phyloP scores from a whole-genome alignment of 2,329 filamentous ascomycete species.

The Hypoxylon sp. region DNA sequence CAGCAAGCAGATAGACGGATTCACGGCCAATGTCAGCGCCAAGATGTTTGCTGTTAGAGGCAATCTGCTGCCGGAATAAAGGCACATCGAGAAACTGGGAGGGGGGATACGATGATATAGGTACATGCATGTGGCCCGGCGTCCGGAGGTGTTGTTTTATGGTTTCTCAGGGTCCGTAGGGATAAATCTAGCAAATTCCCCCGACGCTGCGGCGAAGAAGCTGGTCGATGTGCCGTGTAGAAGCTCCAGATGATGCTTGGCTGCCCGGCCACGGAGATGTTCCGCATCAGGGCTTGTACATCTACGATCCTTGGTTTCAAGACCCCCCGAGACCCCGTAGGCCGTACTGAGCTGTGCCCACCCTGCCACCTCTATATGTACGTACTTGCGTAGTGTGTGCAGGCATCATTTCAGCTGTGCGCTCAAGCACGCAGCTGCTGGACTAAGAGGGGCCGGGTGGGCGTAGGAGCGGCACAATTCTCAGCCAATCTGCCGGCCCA shows the following conservation, averaged over 20 bases:
- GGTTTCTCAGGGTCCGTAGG: slow-evolving; percentile 39
- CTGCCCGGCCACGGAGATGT: background rate
- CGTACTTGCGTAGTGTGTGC: too few relatives aligned
- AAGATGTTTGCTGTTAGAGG: slow-evolving; percentile 98
- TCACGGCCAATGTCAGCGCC: slow-evolving; percentile 86
- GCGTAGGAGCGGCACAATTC: too few relatives aligned
- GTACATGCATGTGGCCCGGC: slow-evolving; percentile 47
- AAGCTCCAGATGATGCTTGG: too few relatives aligned
- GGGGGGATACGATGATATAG: slow-evolving; percentile 28
- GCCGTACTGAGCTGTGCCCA: background rate
- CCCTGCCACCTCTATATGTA: too few relatives aligned
- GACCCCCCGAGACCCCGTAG: background rate
- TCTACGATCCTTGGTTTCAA: background rate
- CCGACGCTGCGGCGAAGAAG: slow-evolving; percentile 3
- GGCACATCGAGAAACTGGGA: slow-evolving; percentile 19
- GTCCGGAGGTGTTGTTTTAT: slow-evolving; percentile 45
- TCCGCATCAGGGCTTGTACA: background rate
- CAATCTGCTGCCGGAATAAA: slow-evolving; percentile 66
- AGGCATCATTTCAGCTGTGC: too few relatives aligned
- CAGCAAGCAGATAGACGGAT: slow-evolving; percentile 94
- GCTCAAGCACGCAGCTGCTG: too few relatives aligned
- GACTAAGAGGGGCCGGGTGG: too few relatives aligned
- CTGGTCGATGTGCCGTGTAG: background rate
- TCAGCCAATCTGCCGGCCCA: too few relatives aligned
- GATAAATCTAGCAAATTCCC: slow-evolving; percentile 26